A percentile compares a stretch with the other conserved stretches of the same genome.
phyloP scores from a whole-genome alignment of 2,329 filamentous ascomycete genomes.

The Colletotrichum viniferum region DNA sequence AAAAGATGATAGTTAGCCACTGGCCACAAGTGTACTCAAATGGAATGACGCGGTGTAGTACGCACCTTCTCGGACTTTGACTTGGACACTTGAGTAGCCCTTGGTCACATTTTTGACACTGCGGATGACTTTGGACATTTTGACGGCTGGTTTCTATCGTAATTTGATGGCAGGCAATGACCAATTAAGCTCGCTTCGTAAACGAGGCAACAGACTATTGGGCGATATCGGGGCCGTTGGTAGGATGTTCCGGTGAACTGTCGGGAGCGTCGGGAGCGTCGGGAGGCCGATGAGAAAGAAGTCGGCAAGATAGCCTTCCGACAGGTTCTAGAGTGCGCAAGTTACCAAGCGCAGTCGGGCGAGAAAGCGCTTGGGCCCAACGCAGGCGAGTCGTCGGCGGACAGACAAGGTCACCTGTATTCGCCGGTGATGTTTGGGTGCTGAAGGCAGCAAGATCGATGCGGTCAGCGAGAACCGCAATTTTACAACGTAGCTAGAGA shows the following conservation, averaged over 20 bases:
- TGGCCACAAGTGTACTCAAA: background rate
- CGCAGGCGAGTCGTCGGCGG: background rate
- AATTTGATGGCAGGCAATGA: background rate
- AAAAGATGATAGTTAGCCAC: background rate
- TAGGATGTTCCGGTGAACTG: background rate
- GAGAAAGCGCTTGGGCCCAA: slow-evolving; percentile 11
- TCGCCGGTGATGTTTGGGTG: background rate
- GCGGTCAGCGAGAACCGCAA: background rate
- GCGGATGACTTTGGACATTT: slow-evolving; percentile 96
- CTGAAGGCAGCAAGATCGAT: background rate
- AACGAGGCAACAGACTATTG: background rate
- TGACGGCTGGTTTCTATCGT: slow-evolving; percentile 27
- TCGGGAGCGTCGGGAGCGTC: background rate
- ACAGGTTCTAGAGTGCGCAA: background rate
- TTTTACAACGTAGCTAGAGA: background rate
- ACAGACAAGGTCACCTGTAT: background rate
- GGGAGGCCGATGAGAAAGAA: background rate
- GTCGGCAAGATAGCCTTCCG: background rate
- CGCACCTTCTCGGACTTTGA: slow-evolving; percentile 97
- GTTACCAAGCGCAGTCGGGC: slow-evolving; percentile 1
- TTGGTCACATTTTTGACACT: slow-evolving; percentile 99
- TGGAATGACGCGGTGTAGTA: slow-evolving; percentile 15
- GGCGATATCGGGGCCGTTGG: background rate
- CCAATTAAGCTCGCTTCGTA: background rate
- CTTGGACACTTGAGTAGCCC: slow-evolving; percentile 94